A percentile compares a stretch with the other conserved stretches of the same genome.
Conservation (phyloP, 75 land plant genomes). For the Picea glauca region DNA sequence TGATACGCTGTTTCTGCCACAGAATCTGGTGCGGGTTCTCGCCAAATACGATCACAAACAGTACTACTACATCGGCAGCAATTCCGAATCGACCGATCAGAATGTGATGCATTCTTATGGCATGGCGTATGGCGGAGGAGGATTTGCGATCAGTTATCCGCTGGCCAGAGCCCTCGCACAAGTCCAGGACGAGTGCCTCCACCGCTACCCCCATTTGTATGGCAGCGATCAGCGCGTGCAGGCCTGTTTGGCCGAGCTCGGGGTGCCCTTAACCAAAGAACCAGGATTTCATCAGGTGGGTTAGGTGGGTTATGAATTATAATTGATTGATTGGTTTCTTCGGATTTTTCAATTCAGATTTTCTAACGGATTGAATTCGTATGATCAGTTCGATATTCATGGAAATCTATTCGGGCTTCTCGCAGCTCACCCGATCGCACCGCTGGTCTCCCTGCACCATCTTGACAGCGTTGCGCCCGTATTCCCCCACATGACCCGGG, state of each 20-base stretch:
- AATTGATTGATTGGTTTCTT: no score
- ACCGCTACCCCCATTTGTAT: slow-evolving; percentile 40
- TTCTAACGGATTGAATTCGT: no score
- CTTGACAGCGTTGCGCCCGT: slow-evolving; percentile 58
- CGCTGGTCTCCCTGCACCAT: slow-evolving; percentile 73
- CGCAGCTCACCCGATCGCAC: slow-evolving; percentile 64
- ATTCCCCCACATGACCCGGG: slow-evolving; percentile 52
- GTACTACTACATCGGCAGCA: slow-evolving; percentile 45
- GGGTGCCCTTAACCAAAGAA: slow-evolving; percentile 55
- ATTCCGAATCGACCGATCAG: slow-evolving; percentile 49
- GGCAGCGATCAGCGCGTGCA: slow-evolving; percentile 51
- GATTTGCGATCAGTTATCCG: slow-evolving; percentile 57
- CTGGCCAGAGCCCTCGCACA: slow-evolving; percentile 40
- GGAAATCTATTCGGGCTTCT: slow-evolving; percentile 59
- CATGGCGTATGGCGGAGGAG: slow-evolving; percentile 72
- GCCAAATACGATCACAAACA: slow-evolving; percentile 34
- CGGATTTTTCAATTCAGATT: no score
- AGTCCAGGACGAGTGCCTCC: slow-evolving; percentile 51
- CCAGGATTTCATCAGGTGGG: slow-evolving; percentile 57
- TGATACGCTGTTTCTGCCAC: slow-evolving; percentile 48
- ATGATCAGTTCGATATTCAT: slow-evolving; percentile 66
- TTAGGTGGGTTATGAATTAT: no score
- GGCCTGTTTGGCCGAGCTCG: slow-evolving; percentile 63
- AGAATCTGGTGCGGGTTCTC: slow-evolving; percentile 37
- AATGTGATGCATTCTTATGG: slow-evolving; percentile 16